Percentiles rank a stretch among this genome's conserved stretches.
These are phyloP conservation scores for Wickerhamomyces hampshirensis DNA, from an alignment of 805 yeast species.

Conservation along the genomic window DNA sequence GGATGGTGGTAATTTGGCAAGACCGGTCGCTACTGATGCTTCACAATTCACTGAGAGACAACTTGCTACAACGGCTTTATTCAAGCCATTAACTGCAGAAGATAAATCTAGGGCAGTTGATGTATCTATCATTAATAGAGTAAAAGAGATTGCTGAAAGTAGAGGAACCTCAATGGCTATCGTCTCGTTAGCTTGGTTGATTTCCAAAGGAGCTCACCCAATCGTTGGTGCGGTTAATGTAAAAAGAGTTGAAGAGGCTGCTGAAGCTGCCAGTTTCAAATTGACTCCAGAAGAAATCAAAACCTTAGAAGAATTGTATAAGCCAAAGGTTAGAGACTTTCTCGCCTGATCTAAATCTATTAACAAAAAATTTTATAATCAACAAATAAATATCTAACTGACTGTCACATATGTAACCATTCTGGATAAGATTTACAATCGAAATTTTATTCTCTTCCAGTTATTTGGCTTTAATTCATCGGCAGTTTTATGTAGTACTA, in stretches of 20 bases:
- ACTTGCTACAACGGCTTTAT: background rate
- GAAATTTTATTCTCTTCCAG: no score
- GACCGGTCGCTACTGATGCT: constrained; percentile 29
- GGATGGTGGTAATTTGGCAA: constrained; percentile 49
- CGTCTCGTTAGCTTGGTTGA: constrained; percentile 47
- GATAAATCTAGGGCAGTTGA: constrained; percentile 16
- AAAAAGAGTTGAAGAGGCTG: constrained; percentile 46
- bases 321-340: constrained; percentile 9
- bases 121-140: constrained; percentile 36
- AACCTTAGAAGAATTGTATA: constrained; percentile 13
- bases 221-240: constrained; percentile 47
- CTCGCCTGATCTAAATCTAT: no score
- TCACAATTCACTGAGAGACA: constrained; percentile 7
- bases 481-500: no score
- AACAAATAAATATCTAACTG: no score
- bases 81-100: background rate
- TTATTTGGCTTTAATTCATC: no score
- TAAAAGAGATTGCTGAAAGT: constrained; percentile 47
- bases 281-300: constrained; percentile 11
- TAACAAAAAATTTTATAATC: no score
- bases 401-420: no score
- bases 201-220: constrained; percentile 46
- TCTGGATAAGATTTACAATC: no score
- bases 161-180: constrained; percentile 46
- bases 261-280: constrained; percentile 28